Evolutionary conservation across 1,284 basidiomycete species (phyloP).

Genomic region (Ustilago crameri): DNA sequence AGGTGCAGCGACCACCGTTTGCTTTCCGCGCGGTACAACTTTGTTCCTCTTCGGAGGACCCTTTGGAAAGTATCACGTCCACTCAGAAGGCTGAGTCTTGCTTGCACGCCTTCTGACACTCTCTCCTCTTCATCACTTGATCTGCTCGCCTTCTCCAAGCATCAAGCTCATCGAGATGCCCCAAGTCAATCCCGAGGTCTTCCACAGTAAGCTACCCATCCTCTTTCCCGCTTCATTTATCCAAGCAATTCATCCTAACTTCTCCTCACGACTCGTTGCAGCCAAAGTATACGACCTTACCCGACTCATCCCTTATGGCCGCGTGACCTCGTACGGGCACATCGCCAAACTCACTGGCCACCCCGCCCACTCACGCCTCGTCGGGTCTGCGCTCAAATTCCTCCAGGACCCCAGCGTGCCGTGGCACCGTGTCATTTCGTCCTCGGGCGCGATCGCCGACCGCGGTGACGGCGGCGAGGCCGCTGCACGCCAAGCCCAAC

Average conservation of each 20-base stretch:
- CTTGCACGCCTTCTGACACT: neutral
- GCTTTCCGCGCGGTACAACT: slow-evolving; percentile 14
- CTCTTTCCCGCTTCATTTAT: neutral
- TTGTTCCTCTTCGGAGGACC: slow-evolving; percentile 4
- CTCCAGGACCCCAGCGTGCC: slow-evolving; percentile 54
- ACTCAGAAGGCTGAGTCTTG: no score
- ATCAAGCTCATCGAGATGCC: slow-evolving; percentile 19
- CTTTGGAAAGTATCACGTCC: no score
- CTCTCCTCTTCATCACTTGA: neutral
- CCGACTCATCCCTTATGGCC: slow-evolving; percentile 55
- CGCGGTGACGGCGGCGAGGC: slow-evolving; percentile 65
- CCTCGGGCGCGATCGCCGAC: slow-evolving; percentile 61
- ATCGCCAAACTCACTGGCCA: slow-evolving; percentile 62
- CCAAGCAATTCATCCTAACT: neutral
- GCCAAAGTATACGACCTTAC: slow-evolving; percentile 62
- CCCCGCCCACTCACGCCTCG: slow-evolving; percentile 59
- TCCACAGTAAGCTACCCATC: slow-evolving; percentile 34
- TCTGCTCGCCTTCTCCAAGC: no score
- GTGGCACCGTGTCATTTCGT: slow-evolving; percentile 62
- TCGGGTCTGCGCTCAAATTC: slow-evolving; percentile 62
- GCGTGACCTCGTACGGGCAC: slow-evolving; percentile 65
- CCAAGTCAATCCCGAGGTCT: slow-evolving; percentile 46
- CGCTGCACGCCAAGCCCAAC: slow-evolving; percentile 56
- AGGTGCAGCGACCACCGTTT: neutral
- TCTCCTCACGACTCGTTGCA: slow-evolving; percentile 7